A percentile compares a stretch with the other conserved stretches of the same genome.
These are phyloP conservation scores for Earliella scabrosa DNA, from an alignment of 1,284 basidiomycete genomes.

Conservation along the genomic window DNA sequence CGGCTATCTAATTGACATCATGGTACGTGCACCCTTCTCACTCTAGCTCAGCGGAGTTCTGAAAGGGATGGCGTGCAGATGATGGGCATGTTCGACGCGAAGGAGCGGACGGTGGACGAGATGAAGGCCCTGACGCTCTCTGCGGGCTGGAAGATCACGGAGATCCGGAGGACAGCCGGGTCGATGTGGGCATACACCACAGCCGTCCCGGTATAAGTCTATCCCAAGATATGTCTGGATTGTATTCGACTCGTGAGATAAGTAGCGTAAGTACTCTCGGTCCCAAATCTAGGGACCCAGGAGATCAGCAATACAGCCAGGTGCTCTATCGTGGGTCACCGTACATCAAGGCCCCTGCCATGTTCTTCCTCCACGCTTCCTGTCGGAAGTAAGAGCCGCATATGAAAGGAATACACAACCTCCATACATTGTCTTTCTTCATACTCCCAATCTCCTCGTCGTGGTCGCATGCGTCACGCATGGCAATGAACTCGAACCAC, in stretches of 20 bases:
- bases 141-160: constrained; percentile 65
- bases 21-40: constrained; percentile 47
- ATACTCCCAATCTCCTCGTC: no score
- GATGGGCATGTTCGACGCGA: constrained; percentile 21
- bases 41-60: neutral
- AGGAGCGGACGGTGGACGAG: constrained; percentile 66
- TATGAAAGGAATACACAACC: no score
- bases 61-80: neutral
- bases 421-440: no score
- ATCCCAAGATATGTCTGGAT: no score
- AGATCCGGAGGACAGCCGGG: constrained; percentile 49
- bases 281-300: no score
- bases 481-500: constrained; percentile 31
- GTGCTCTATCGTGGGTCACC: no score
- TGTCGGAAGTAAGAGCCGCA: no score
- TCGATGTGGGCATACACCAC: constrained; percentile 20
- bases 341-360: neutral
- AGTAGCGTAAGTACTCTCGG: no score
- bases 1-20: constrained; percentile 70
- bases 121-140: constrained; percentile 54
- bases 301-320: no score
- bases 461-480: no score
- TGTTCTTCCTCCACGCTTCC: no score
- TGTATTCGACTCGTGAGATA: no score
- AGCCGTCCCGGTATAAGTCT: constrained; percentile 16